Conservation (phyloP, 176 grass and related monocot species). For the Dactylis glomerata region DNA sequence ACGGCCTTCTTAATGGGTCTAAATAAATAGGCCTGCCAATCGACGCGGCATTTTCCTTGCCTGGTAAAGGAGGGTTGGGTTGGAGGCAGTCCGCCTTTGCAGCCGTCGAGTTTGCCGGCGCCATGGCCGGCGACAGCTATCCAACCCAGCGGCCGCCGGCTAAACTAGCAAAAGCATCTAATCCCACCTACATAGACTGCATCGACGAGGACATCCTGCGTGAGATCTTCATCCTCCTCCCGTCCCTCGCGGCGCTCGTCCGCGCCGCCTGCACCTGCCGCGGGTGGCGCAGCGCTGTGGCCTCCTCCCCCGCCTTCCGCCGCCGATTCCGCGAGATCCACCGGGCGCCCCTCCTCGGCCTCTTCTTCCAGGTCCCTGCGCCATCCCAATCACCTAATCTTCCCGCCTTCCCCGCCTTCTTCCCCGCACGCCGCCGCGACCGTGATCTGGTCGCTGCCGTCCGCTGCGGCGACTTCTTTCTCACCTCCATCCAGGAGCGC, state of each 20-base stretch:
- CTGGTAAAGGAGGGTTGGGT: too few relatives aligned
- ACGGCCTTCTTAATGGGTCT: too few relatives aligned
- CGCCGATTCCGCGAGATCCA: neutral
- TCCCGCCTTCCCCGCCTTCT: constrained; percentile 13
- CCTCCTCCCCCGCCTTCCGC: constrained; percentile 3
- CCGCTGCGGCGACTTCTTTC: constrained; percentile 26
- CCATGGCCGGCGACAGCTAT: neutral
- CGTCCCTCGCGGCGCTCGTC: constrained; percentile 35
- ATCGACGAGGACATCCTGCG: neutral
- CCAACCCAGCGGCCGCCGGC: neutral
- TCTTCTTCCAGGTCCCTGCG: neutral
- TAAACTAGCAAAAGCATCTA: neutral
- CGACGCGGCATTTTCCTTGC: too few relatives aligned
- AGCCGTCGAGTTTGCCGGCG: neutral
- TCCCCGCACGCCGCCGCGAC: neutral
- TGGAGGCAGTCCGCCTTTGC: too few relatives aligned
- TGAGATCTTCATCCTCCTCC: constrained; percentile 3
- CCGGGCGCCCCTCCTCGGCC: constrained; percentile 13
- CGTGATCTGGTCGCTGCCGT: constrained; percentile 7
- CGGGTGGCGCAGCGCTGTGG: constrained; percentile 6
- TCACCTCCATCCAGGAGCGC: constrained; percentile 24
- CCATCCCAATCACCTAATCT: neutral
- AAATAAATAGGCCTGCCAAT: too few relatives aligned
- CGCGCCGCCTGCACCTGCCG: constrained; percentile 32
- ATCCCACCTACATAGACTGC: neutral